Conservation (phyloP, 371 early-diverging fungal genomes). For the Nosema muscidifuracis region DNA sequence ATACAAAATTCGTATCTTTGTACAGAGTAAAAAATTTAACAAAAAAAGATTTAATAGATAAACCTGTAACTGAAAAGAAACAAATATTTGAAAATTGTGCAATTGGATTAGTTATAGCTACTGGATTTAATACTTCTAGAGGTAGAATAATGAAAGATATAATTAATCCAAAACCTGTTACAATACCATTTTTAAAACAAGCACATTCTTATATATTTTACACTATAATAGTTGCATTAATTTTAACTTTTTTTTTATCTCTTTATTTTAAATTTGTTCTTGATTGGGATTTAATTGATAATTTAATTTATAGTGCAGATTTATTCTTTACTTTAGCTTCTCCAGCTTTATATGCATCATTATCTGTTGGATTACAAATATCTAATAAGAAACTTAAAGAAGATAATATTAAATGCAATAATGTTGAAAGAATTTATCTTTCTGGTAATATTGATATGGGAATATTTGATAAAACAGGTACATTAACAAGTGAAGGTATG, state of each 20-base stretch:
- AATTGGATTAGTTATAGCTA: conserved; percentile 76
- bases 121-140: conserved; percentile 90
- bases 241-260: conserved; percentile 63
- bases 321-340: conserved; percentile 52
- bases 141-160: conserved; percentile 86
- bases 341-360: conserved; percentile 76
- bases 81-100: conserved; percentile 64
- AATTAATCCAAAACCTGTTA: conserved; percentile 81
- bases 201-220: conserved; percentile 58
- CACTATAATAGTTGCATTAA: not conserved
- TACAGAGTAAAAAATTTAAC: conserved; percentile 29
- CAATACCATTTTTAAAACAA: conserved; percentile 84
- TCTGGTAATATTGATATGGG: conserved; percentile 86
- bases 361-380: conserved; percentile 86
- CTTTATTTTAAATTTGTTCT: conserved; percentile 9
- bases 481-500: conserved; percentile 90
- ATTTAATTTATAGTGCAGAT: conserved; percentile 48
- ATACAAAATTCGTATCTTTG: conserved; percentile 14
- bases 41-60: not conserved
- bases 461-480: conserved; percentile 99
- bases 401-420: conserved; percentile 79
- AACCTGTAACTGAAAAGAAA: not conserved
- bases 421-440: conserved; percentile 82
- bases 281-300: not conserved
- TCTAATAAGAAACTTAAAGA: conserved; percentile 75